Evolutionary conservation across 1,284 basidiomycete species (phyloP), one percentile per base, ranked within the genome.

Genomic region (Sporisorium iseilematis-ciliati): DNA sequence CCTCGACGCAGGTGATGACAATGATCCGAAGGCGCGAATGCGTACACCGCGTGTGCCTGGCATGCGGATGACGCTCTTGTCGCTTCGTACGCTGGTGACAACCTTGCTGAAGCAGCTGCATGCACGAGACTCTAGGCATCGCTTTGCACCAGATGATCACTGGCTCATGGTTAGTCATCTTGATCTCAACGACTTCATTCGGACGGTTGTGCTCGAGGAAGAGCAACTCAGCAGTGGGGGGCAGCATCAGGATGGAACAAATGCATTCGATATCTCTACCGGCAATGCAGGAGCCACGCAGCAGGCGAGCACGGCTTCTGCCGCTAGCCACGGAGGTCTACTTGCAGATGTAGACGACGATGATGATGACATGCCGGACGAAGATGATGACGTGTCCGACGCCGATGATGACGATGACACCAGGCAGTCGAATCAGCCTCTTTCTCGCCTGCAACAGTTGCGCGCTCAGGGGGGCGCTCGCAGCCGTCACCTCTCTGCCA

Each of bases 161-260:
- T 99, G 96, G 96, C 89, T 95, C 25, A 91, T 96, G 89, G 86
- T 87, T 0, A 83, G 82, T 21, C 82, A 87, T 43, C 88, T 92
- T 18, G 93, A 97, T 81, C 88, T 97, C 78, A 86, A 88, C n/a
- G 91, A 91, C 0, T 99, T 99, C 84, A 89, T 97, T 21, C 92
- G 95, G 75, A 94, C 94, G 1, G 96, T 94, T 6, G 88, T 97
- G 40, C 68, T 78, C 52, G 85, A 79, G 60, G 83, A 85, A 61
- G 58, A 77, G 42, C 79, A 82, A 42, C 69, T 82, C 38, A 68
- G 58, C 62, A 67, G 65, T 55, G 67, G 66, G 29, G 66, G 65
- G 42, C 58, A 65, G 38, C 62, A 62, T 14, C 52, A 33, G 7
- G 45, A 35, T 8, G 46, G n/a, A 31, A 14, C 25, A 29, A 18